Percentiles rank a stretch among this genome's conserved stretches.
Evolutionary conservation across 352 stramenopile genomes (phyloP).

Genomic region (Aphanomyces invadans): DNA sequence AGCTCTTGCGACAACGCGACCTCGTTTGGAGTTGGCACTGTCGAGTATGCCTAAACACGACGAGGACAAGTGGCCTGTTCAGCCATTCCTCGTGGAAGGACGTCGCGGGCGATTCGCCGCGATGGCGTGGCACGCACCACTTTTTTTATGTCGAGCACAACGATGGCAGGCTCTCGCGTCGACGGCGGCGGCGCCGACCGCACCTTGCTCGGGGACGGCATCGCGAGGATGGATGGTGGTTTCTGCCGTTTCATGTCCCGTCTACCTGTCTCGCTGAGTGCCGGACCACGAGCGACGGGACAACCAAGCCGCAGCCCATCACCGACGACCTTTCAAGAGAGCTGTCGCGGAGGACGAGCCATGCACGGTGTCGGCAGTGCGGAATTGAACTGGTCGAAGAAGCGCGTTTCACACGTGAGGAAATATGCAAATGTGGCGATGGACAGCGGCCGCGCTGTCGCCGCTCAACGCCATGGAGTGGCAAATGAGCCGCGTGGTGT

Average conservation of each 20-base stretch:
- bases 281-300: neutral
- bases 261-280: no score
- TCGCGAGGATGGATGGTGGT: neutral
- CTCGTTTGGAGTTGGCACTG: slow-evolving; percentile 65
- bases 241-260: neutral
- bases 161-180: slow-evolving; percentile 3
- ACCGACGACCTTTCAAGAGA: no score
- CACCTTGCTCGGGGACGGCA: neutral
- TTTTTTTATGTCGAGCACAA: slow-evolving; percentile 15
- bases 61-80: no score
- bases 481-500: slow-evolving; percentile 61
- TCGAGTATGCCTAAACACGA: slow-evolving; percentile 47
- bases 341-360: no score
- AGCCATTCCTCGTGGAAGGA: no score
- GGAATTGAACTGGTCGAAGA: no score
- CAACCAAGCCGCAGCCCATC: neutral
- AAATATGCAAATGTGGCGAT: no score
- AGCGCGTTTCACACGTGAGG: no score
- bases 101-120: no score
- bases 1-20: slow-evolving; percentile 60
- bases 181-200: neutral
- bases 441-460: no score
- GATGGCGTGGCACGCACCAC: neutral
- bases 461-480: neutral
- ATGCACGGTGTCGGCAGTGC: no score